Conservation (phyloP, 192 early-diverging fungal species). For the Pecoramyces ruminantium region DNA sequence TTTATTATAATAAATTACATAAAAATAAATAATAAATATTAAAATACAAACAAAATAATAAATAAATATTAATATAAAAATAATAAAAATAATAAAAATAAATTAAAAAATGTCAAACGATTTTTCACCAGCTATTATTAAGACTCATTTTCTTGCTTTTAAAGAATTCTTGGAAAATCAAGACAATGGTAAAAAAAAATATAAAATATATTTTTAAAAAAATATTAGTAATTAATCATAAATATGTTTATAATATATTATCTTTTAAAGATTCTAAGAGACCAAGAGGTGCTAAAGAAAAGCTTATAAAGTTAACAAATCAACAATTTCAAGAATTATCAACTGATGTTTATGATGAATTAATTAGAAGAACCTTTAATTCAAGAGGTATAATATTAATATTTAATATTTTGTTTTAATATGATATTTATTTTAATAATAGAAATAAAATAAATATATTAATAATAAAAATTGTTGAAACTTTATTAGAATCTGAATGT, state of each 20-base stretch:
- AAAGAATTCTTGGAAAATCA: not conserved
- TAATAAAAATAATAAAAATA: not conserved
- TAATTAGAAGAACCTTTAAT: slow-evolving; percentile 46
- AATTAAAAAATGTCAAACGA: not conserved
- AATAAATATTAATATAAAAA: not conserved
- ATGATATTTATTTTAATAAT: too few relatives aligned
- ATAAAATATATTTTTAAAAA: too few relatives aligned
- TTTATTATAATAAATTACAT: too few relatives aligned
- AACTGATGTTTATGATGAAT: slow-evolving; percentile 91
- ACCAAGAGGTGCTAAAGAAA: slow-evolving; percentile 34
- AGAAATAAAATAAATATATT: too few relatives aligned
- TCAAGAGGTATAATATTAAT: slow-evolving; percentile 6
- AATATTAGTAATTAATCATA: too few relatives aligned
- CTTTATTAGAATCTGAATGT: slow-evolving; percentile 53
- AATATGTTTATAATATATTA: too few relatives aligned
- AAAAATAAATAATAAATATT: not conserved
- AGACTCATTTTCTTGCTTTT: not conserved
- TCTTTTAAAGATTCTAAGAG: not conserved
- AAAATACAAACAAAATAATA: not conserved
- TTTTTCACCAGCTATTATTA: not conserved
- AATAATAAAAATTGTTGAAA: too few relatives aligned
- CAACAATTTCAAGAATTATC: slow-evolving; percentile 87
- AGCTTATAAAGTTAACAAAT: slow-evolving; percentile 56
- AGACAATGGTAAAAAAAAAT: not conserved
- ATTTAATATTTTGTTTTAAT: too few relatives aligned